Evolutionary conservation across 257 asterid species (phyloP), one percentile per base, ranked within the genome.

Genomic region (Rehmannia glutinosa): DNA sequence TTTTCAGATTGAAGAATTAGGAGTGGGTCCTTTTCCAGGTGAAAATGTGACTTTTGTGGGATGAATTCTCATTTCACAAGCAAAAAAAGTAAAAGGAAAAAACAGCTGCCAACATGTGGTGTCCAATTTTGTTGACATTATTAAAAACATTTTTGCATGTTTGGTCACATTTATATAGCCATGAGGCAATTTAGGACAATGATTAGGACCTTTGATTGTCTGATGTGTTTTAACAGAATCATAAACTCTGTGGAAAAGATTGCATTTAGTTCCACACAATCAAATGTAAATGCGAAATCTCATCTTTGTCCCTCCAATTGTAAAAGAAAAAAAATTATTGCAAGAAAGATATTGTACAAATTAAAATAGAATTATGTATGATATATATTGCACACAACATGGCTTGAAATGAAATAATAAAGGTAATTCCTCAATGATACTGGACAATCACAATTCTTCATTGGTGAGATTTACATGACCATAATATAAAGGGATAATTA

Each of bases 71-170:
- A n/a, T n/a, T n/a, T n/a, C n/a, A n/a, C n/a, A n/a, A n/a, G n/a
- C n/a, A n/a, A n/a, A n/a, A n/a, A n/a, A n/a, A n/a, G 21, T 15
- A 25, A 47, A 62, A 55, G 27, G 17, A 32, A 72, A 49, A 64
- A 42, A 35, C 27, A 64, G 64, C 28, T 69, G 71, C 62, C 76
- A 70, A 56, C 68, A 36, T 65, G 79, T 69, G 73, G 74, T 65
- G 72, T 32, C 51, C 51, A 46, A 54, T 62, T 50, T 62, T 65
- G 23, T 38, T 45, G 66, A 70, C 67, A 70, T 45, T 61, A 28
- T 60, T 73, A 21, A 39, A 4, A 50, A 51, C 47, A 54, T 15
- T 17, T 10, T 32, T 69, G 15, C 52, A 39, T 30, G 59, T 19
- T 54, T 24, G 64, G 68, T 32, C 45, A 62, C 8, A 41, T 39